Base-by-base conservation (phyloP, 2,329 filamentous ascomycete species). In the Aspergillus neotritici region DNA sequence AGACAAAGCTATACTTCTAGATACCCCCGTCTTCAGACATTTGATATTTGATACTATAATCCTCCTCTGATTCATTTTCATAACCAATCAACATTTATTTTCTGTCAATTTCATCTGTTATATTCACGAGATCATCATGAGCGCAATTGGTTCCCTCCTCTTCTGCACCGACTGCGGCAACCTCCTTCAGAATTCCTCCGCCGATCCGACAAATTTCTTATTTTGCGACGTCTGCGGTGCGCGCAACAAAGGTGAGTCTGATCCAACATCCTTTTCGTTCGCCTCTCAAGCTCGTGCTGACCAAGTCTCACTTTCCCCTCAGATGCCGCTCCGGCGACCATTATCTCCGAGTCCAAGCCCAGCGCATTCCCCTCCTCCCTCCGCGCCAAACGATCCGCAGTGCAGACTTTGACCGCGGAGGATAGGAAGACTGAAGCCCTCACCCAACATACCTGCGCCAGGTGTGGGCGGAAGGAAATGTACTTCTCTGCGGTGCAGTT, bases 151-250 rank as follows among this genome's bases (percentile, higher is more conserved):
- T 43, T 91, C 89, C 40, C 76, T 97, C 32, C 83, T 95, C 30
- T 97, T 97, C 68, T 97, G 91, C 73, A 87, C 78, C 41, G 87
- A 90, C 64, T 97, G 91, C 66, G 91, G 91, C 49, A 94, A 94
- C 64, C 76, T 96, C 3, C 74, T 97, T 32, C 88, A 93, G 41
- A 79, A 84, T 40, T 88, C 86, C 36, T 84, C 84, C 50, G 87
- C 86, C 48, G 83, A 82, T 46, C 76, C 80, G 54, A 86, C 88
- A 62, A 84, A 85, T 44, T 78, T 86, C 44, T 71, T 97, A 45
- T 76, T 78, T 52, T 98, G 91, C 74, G 85, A 87, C 58, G 84
- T 90, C 64, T 97, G 91, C 66, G 87, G 86, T 49, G 80, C 86
- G 32, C 79, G 86, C 60, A 94, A 91, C 63, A 83, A 80, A 82